Evolutionary conservation across 768 basidiomycete genomes (phyloP).

Genomic region (Tricholoma matsutake): DNA sequence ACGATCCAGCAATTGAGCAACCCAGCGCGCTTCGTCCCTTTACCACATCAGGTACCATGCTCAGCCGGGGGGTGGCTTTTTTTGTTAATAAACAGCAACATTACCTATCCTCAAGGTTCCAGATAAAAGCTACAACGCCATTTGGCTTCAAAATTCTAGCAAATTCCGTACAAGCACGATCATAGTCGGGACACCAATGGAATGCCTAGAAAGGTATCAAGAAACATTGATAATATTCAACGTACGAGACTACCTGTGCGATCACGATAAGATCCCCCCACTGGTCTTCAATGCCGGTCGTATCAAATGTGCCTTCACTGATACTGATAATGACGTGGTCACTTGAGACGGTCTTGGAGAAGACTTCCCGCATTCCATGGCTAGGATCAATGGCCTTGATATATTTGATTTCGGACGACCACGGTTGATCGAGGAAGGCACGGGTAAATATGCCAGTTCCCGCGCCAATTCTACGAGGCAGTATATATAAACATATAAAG

Average conservation of each 20-base stretch:
- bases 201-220: constrained; percentile 59
- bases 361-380: constrained; percentile 78
- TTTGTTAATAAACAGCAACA: neutral
- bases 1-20: constrained; percentile 64
- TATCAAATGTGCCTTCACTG: constrained; percentile 69
- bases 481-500: neutral
- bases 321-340: constrained; percentile 44
- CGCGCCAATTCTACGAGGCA: constrained; percentile 59
- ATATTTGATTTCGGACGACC: constrained; percentile 45
- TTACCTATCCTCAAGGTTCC: constrained; percentile 89
- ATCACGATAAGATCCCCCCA: constrained; percentile 81
- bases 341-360: constrained; percentile 54
- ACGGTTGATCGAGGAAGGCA: constrained; percentile 66
- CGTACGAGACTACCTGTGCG: constrained; percentile 53
- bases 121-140: constrained; percentile 73
- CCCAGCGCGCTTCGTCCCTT: constrained; percentile 69
- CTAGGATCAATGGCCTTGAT: constrained; percentile 84
- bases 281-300: constrained; percentile 52
- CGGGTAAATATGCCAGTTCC: constrained; percentile 92
- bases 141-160: constrained; percentile 73
- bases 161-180: constrained; percentile 71
- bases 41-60: constrained; percentile 18
- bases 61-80: neutral
- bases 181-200: constrained; percentile 89
- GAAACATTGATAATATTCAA: neutral